Percentiles rank a stretch among this genome's conserved stretches.
These are phyloP conservation scores for Penicillium olsonii DNA, from an alignment of 2,329 filamentous ascomycete genomes.

Conservation along the genomic window DNA sequence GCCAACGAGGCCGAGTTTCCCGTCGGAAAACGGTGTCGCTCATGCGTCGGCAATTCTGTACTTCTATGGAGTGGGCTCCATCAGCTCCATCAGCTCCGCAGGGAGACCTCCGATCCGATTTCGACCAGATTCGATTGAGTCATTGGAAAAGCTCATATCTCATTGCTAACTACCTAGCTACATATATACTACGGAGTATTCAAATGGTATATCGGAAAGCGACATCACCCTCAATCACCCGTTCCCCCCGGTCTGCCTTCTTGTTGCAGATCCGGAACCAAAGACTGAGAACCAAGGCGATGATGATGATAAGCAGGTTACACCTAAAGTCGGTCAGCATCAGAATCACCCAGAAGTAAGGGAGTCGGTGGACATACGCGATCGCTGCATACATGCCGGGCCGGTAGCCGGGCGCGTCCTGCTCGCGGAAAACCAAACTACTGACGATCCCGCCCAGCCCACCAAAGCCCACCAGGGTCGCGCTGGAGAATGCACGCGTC, in stretches of 20 bases:
- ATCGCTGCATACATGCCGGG: conserved; percentile 39
- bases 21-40: conserved; percentile 17
- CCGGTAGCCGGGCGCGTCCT: conserved; percentile 38
- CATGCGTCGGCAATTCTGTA: neutral
- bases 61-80: neutral
- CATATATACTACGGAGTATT: neutral
- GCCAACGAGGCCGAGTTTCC: conserved; percentile 8
- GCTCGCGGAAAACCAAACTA: conserved; percentile 66
- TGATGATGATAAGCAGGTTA: conserved; percentile 35
- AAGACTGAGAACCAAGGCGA: conserved; percentile 30
- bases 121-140: conserved; percentile 1
- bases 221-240: conserved; percentile 36
- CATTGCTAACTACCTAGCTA: neutral
- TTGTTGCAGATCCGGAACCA: conserved; percentile 38
- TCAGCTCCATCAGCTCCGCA: conserved; percentile 2
- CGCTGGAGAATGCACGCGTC: conserved; percentile 79
- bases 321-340: conserved; percentile 26
- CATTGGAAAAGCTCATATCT: neutral
- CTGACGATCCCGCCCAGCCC: conserved; percentile 78
- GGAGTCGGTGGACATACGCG: conserved; percentile 23
- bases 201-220: conserved; percentile 43
- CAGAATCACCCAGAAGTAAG: neutral
- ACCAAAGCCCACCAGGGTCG: conserved; percentile 73
- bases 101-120: neutral
- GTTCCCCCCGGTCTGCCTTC: conserved; percentile 36